These are phyloP conservation scores for Boletus semigastroideus DNA, from an alignment of 1,284 basidiomycete species.

Conservation along the genomic window DNA sequence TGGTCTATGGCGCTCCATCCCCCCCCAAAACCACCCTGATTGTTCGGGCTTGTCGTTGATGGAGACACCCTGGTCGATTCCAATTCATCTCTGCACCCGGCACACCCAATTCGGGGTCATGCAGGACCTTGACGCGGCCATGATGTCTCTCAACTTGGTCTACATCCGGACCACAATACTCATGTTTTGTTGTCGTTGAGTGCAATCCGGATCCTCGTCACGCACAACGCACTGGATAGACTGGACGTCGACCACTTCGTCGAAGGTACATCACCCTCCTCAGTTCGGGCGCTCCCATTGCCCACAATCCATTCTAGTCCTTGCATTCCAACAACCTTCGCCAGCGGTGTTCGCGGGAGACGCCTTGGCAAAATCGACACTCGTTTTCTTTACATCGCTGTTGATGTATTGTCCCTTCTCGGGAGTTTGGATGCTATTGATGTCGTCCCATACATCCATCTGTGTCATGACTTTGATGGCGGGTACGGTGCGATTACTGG, in stretches of 20 bases:
- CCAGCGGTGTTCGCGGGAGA: slow-evolving; percentile 95
- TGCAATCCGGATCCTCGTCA: slow-evolving; percentile 87
- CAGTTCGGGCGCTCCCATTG: neutral
- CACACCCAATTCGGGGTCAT: too few relatives aligned
- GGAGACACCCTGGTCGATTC: too few relatives aligned
- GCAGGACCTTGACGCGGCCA: too few relatives aligned
- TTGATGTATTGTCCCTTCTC: slow-evolving; percentile 81
- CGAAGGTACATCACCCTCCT: slow-evolving; percentile 51
- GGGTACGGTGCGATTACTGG: slow-evolving; percentile 86
- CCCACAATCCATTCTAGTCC: slow-evolving; percentile 51
- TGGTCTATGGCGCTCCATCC: too few relatives aligned
- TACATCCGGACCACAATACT: too few relatives aligned
- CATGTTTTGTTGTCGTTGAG: too few relatives aligned
- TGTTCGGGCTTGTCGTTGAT: too few relatives aligned
- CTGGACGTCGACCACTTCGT: slow-evolving; percentile 71
- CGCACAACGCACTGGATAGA: slow-evolving; percentile 77
- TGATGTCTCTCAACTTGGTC: too few relatives aligned
- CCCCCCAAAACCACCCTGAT: too few relatives aligned
- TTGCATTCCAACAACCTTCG: slow-evolving; percentile 81
- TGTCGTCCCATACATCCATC: slow-evolving; percentile 67
- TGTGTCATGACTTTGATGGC: slow-evolving; percentile 93
- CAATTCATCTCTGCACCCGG: too few relatives aligned
- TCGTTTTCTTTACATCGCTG: slow-evolving; percentile 87
- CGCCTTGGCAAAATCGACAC: slow-evolving; percentile 89
- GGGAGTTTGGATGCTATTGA: slow-evolving; percentile 65